Evolutionary conservation across 768 basidiomycete species (phyloP).

Genomic region (Rhodotorula babjevae): DNA sequence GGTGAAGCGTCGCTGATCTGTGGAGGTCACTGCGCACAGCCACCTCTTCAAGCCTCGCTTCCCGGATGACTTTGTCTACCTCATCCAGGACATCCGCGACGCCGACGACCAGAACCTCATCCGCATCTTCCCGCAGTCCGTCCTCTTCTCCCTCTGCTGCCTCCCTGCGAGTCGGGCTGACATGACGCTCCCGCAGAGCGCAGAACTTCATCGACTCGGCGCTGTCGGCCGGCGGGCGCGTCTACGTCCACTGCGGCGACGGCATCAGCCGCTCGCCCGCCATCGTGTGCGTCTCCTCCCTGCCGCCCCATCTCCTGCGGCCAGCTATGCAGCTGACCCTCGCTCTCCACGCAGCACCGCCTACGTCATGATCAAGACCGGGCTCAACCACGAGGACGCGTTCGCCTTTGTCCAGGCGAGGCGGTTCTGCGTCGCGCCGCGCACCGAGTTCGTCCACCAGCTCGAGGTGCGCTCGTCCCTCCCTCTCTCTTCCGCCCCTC

Average conservation of each 20-base stretch:
- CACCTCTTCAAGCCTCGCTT: constrained; percentile 85
- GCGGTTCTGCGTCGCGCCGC: constrained; percentile 88
- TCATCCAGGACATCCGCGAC: constrained; percentile 81
- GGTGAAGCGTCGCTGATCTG: no score
- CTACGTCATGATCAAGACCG: constrained; percentile 41
- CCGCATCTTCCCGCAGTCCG: constrained; percentile 76
- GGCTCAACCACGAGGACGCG: constrained; percentile 41
- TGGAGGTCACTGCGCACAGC: background rate
- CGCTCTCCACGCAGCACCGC: constrained; percentile 26
- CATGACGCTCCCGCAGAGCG: constrained; percentile 20
- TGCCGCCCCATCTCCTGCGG: background rate
- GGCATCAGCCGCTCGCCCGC: constrained; percentile 43
- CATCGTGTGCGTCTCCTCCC: constrained; percentile 38
- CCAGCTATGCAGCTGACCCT: fast-evolving
- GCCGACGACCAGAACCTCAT: constrained; percentile 94
- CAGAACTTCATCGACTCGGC: constrained; percentile 41
- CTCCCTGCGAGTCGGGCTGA: background rate
- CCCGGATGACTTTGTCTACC: constrained; percentile 68
- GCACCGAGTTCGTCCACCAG: constrained; percentile 84
- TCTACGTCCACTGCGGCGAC: constrained; percentile 44
- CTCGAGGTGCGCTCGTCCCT: constrained; percentile 56
- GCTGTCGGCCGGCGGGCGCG: constrained; percentile 22
- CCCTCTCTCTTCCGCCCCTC: no score
- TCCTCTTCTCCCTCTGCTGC: background rate
- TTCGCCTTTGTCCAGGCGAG: constrained; percentile 48